phyloP scores from a whole-genome alignment of 495 filamentous ascomycete genomes.

The Tirmania nivea region DNA sequence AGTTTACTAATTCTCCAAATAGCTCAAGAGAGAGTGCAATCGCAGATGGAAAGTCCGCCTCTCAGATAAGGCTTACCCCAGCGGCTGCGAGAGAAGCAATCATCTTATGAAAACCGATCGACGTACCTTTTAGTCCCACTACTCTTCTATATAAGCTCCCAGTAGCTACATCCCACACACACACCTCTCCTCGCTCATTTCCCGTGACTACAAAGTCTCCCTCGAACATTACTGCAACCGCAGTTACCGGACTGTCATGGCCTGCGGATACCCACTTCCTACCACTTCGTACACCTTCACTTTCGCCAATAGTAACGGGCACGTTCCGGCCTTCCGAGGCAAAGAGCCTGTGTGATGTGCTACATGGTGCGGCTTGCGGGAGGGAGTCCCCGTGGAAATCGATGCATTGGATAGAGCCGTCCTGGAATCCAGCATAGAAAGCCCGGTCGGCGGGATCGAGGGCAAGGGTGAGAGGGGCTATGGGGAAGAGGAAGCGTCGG shows the following conservation, averaged over 20 bases:
- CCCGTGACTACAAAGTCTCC: constrained; percentile 16
- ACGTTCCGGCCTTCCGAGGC: constrained; percentile 8
- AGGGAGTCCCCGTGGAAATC: constrained; percentile 29
- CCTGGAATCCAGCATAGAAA: constrained; percentile 60
- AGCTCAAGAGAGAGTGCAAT: no score
- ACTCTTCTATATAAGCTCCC: constrained; percentile 14
- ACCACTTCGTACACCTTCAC: constrained; percentile 4
- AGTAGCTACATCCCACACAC: constrained; percentile 18
- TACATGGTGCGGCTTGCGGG: background rate
- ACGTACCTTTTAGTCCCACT: constrained; percentile 11
- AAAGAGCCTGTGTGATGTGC: constrained; percentile 8
- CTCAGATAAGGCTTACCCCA: no score
- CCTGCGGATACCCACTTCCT: background rate
- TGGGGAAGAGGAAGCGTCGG: constrained; percentile 57
- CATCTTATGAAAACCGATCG: no score
- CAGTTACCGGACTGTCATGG: constrained; percentile 9
- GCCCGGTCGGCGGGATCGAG: constrained; percentile 71
- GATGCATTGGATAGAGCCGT: constrained; percentile 61
- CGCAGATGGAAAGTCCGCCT: no score
- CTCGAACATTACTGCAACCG: constrained; percentile 12
- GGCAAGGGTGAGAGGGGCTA: constrained; percentile 45
- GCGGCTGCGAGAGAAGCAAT: no score
- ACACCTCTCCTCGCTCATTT: constrained; percentile 14
- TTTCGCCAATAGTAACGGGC: constrained; percentile 10
- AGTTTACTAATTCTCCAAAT: no score